Evolutionary conservation across 2,329 filamentous ascomycete genomes (phyloP), one percentile per base, ranked within the genome.

Genomic region (Aspergillus neotritici): DNA sequence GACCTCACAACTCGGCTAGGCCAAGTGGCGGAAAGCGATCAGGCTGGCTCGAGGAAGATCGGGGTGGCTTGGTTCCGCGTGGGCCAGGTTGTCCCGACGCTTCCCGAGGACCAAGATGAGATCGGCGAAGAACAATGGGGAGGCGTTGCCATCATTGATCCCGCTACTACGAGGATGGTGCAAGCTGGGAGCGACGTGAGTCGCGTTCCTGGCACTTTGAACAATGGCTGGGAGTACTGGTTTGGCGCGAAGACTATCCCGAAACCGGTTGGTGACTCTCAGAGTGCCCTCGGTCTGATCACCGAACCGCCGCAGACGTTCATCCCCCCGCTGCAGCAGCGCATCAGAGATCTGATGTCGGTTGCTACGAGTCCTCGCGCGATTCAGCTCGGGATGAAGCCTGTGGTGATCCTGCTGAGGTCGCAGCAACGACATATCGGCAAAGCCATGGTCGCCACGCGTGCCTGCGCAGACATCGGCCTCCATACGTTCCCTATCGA

Each of bases 371-470:
- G 89, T 57, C 81, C 85, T 43, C 79, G 89, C 43, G 91, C 93
- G 1, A 83, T 95, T 34, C 86, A 91, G 57, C 73, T 97, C 3
- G 84, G 86, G 34, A 83, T 97, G 69, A 89, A 91, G 2, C 87
- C 93, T 0, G 77, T 96, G 12, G 88, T 90, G 1, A 84, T 98
- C 30, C 75, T 98, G 3, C 72, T 98, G 5, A 86, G 87, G 1
- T 97, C 93, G 1, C 94, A 88, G 2, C 93, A 98, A 65, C 82
- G 93, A 34, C 87, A 87, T 48, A 94, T 97, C 54, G 93, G 93
- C 38, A 98, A 98, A 64, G 76, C 86, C n/a, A 86, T 83, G 3
- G 70, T 89, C 15, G 87, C 87, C 0, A 76, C 74, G 1, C 79
- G 80, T 34, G 89, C 90, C 4, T 94, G 89, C 63, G 78, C 85